phyloP scores from a whole-genome alignment of 257 asterid species.

The Cynanchum wilfordii region DNA sequence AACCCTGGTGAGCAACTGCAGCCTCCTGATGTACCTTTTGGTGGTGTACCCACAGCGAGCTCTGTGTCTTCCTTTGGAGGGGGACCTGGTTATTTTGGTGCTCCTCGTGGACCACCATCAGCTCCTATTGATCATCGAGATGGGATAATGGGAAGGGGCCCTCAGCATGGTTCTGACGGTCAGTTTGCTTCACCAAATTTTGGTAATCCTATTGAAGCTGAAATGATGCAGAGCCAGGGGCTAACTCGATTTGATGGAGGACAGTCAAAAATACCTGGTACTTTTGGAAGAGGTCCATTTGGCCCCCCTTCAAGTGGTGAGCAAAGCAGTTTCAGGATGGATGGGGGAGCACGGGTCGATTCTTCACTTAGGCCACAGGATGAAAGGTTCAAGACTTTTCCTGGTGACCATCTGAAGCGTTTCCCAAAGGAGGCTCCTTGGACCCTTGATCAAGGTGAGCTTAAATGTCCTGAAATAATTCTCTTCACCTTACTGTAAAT shows the following conservation, averaged over 20 bases:
- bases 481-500: background rate
- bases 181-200: slow-evolving; percentile 36
- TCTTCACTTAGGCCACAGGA: slow-evolving; percentile 42
- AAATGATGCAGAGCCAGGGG: slow-evolving; percentile 35
- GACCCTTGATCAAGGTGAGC: slow-evolving; percentile 54
- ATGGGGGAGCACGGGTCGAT: slow-evolving; percentile 43
- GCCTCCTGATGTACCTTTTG: slow-evolving; percentile 17
- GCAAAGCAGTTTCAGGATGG: slow-evolving; percentile 28
- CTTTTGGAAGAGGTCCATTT: slow-evolving; percentile 41
- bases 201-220: slow-evolving; percentile 34
- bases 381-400: slow-evolving; percentile 40
- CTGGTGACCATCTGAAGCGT: slow-evolving; percentile 41
- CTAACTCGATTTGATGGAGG: slow-evolving; percentile 25
- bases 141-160: slow-evolving; percentile 48
- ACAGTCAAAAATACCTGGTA: slow-evolving; percentile 21
- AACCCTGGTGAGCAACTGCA: slow-evolving; percentile 30
- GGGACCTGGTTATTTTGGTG: slow-evolving; percentile 39
- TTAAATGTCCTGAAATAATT: background rate
- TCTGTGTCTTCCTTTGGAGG: slow-evolving; percentile 32
- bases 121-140: slow-evolving; percentile 34
- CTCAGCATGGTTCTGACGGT: slow-evolving; percentile 39
- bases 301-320: slow-evolving; percentile 35
- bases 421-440: slow-evolving; percentile 38
- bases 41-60: slow-evolving; percentile 23
- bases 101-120: slow-evolving; percentile 34